Conservation (phyloP, 1,139 yeast species). For the Blastobotrys illinoisensis region DNA sequence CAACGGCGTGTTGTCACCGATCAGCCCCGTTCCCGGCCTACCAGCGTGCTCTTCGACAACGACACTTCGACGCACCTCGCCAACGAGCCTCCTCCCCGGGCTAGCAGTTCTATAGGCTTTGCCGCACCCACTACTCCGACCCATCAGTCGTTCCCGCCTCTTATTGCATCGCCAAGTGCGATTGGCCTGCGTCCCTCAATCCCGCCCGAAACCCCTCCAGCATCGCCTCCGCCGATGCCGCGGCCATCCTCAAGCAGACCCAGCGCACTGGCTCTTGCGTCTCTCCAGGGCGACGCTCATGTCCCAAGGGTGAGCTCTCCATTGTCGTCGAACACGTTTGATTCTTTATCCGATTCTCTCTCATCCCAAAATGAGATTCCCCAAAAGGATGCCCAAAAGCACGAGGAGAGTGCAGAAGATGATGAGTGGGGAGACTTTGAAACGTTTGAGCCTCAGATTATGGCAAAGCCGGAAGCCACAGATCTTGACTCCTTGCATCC, state of each 20-base stretch:
- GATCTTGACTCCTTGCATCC: too few species aligned
- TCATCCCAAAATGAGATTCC: too few species aligned
- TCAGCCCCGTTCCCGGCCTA: neutral
- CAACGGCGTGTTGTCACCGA: neutral
- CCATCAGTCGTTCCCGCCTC: neutral
- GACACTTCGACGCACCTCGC: neutral
- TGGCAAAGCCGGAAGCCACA: too few species aligned
- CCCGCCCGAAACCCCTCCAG: neutral
- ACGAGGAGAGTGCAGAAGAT: conserved; percentile 3
- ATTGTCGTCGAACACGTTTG: neutral
- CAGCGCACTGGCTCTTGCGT: neutral
- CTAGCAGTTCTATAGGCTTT: neutral
- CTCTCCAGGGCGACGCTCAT: neutral
- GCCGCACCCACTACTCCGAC: neutral
- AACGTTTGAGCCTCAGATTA: neutral
- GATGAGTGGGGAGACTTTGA: conserved; percentile 24
- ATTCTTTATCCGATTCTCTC: too few species aligned
- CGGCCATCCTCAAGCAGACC: neutral
- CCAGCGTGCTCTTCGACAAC: neutral
- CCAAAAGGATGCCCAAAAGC: neutral
- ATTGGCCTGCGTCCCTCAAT: neutral
- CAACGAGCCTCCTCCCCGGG: neutral
- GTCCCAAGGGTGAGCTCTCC: neutral
- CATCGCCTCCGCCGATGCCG: neutral
- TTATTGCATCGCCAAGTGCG: neutral